phyloP scores from a whole-genome alignment of 2,329 filamentous ascomycete species.

The Microsporum audouinii region DNA sequence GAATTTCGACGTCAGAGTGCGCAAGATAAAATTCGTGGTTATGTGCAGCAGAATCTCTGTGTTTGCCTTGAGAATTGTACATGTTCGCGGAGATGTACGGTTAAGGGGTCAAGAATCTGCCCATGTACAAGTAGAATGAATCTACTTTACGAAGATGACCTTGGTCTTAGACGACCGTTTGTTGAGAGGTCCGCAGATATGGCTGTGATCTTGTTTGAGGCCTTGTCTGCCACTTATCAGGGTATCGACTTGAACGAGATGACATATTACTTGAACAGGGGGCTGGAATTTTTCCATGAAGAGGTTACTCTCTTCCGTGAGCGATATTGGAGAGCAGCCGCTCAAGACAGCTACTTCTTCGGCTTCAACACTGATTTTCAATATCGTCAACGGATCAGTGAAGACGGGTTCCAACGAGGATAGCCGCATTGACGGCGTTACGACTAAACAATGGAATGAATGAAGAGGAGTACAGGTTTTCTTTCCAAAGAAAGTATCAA shows the following conservation, averaged over 20 bases:
- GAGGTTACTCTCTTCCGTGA: slow-evolving; percentile 24
- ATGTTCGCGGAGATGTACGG: slow-evolving; percentile 27
- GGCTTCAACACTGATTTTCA: neutral
- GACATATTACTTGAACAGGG: slow-evolving; percentile 18
- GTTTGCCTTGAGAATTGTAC: slow-evolving; percentile 25
- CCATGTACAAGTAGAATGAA: slow-evolving; percentile 28
- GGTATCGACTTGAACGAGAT: slow-evolving; percentile 17
- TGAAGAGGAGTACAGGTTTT: neutral
- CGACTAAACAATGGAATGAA: neutral
- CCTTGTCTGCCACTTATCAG: slow-evolving; percentile 19
- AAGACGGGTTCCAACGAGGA: neutral
- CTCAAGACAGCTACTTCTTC: slow-evolving; percentile 3
- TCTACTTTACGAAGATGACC: slow-evolving; percentile 20
- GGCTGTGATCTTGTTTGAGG: slow-evolving; percentile 24
- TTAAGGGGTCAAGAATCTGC: slow-evolving; percentile 21
- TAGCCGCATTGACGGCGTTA: neutral
- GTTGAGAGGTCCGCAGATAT: slow-evolving; percentile 20
- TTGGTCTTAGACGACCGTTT: slow-evolving; percentile 14
- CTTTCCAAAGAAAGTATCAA: neutral
- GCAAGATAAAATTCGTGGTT: slow-evolving; percentile 17
- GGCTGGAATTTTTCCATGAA: slow-evolving; percentile 20
- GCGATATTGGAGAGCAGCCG: slow-evolving; percentile 2
- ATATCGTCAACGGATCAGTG: neutral
- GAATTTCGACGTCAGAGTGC: slow-evolving; percentile 24
- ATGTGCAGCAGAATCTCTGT: slow-evolving; percentile 26